Conservation (phyloP, 2,329 filamentous ascomycete species). For the Fusarium foetens region DNA sequence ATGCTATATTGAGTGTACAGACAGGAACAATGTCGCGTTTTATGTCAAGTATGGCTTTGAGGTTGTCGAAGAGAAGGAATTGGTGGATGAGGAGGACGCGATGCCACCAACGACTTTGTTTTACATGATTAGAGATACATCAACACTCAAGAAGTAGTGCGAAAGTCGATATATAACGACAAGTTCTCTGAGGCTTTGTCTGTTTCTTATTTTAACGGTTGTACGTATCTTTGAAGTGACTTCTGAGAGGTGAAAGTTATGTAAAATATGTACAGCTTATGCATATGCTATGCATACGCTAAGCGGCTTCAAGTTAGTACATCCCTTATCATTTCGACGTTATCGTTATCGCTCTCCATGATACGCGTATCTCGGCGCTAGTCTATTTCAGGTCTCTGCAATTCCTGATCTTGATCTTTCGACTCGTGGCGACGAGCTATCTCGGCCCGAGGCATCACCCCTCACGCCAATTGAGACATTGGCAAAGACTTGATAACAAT, state of each 20-base stretch:
- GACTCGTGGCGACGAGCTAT: background rate
- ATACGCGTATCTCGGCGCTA: background rate
- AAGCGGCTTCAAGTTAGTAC: background rate
- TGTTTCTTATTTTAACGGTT: background rate
- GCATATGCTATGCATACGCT: rapidly evolving
- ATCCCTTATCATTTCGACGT: background rate
- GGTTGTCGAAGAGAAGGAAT: background rate
- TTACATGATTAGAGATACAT: background rate
- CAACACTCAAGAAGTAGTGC: background rate
- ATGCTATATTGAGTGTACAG: background rate
- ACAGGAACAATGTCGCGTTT: background rate
- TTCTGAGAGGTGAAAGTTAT: background rate
- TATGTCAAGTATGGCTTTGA: background rate
- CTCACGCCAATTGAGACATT: background rate
- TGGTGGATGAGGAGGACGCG: background rate
- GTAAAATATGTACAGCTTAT: rapidly evolving
- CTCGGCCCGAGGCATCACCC: background rate
- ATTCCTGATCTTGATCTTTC: background rate
- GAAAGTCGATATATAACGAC: background rate
- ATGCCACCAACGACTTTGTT: background rate
- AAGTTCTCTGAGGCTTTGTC: background rate
- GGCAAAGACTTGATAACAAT: background rate
- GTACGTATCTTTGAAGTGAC: background rate
- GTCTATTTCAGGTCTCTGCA: background rate
- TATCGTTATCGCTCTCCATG: background rate